Conservation (phyloP, 257 asterid genomes). For the Solanum peruvianum region DNA sequence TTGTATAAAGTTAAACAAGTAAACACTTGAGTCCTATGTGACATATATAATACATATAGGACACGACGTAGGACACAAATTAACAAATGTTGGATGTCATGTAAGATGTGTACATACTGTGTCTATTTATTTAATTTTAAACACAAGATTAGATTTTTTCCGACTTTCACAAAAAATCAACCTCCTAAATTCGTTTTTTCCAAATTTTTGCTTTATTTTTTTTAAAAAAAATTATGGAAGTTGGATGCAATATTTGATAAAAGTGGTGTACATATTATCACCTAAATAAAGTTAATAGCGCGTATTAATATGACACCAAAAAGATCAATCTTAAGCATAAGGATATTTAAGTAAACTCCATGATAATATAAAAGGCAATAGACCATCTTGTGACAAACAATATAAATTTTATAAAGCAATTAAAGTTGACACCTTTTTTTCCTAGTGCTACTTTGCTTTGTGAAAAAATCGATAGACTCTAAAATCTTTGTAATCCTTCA, state of each 20-base stretch:
- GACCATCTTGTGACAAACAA: slow-evolving; percentile 15
- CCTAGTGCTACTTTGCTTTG: slow-evolving; percentile 34
- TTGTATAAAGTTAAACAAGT: not conserved
- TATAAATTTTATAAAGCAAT: slow-evolving; percentile 27
- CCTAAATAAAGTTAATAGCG: not conserved
- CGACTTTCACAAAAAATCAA: not conserved
- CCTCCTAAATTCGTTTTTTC: not conserved
- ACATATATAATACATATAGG: not conserved
- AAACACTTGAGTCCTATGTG: not conserved
- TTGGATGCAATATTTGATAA: not conserved
- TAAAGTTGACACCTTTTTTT: slow-evolving; percentile 34
- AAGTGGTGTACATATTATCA: not conserved
- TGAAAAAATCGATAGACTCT: slow-evolving; percentile 16
- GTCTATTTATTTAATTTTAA: not conserved
- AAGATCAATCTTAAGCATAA: not conserved
- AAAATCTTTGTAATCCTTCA: not conserved
- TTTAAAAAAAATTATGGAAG: too few relatives aligned
- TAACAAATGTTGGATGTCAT: not conserved
- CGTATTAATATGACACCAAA: not conserved
- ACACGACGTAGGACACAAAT: not conserved
- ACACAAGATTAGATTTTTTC: not conserved
- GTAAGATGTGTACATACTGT: not conserved
- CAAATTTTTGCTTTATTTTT: not conserved
- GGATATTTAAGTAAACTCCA: slow-evolving; percentile 13
- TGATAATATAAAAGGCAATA: not conserved